Evolutionary conservation across 208 protist species (phyloP), one percentile per base, ranked within the genome.

Genomic region (Trypanosoma conorhini): DNA sequence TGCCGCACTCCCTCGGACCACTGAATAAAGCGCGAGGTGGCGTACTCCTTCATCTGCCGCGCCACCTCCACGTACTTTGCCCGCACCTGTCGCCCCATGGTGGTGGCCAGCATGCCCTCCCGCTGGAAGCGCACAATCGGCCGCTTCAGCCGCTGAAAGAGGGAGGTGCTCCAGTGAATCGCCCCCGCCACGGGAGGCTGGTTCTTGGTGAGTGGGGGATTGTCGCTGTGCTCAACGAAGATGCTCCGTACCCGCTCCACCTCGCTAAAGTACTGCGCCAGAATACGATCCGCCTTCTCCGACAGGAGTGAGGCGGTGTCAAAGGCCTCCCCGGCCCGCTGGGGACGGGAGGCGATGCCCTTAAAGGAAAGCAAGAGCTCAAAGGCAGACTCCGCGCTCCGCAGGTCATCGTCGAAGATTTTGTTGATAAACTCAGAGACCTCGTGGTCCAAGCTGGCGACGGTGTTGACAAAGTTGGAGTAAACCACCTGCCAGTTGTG

Each of bases 331-430:
- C 85, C 87, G 42, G 69, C 82, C 40, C 86, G 87, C 61, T 89
- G 78, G 26, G 88, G 92, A 28, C 96, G 83, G 28, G 80, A 89
- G 61, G 91, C 82, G 64, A 99, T 96, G 48, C 87, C 81, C 76
- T 98, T 98, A 81, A 99, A 99, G 54, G 98, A 99, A 28, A 98
- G 85, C 31, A 99, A 83, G 44, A 99, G 82, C 62, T 98, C 96
- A 87, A 99, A 99, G 10, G 98, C 97, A 10, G 92, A 98, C 80
- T 99, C 97, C 10, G 98, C 96, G 66, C 95, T 98, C 56, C 98
- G 92, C 19, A 99, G 86, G 74, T 99, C 97, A 44, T 97, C 90
- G 75, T 98, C 95, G 82, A 99, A 99, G 55, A 97, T 98, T 50
- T 91, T 88, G 72, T 99, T 97, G 81, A 99, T 99, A 74, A 99